Percentiles rank a stretch among this genome's conserved stretches.
Conservation (phyloP, 257 asterid species). For the Plantago elongata region DNA sequence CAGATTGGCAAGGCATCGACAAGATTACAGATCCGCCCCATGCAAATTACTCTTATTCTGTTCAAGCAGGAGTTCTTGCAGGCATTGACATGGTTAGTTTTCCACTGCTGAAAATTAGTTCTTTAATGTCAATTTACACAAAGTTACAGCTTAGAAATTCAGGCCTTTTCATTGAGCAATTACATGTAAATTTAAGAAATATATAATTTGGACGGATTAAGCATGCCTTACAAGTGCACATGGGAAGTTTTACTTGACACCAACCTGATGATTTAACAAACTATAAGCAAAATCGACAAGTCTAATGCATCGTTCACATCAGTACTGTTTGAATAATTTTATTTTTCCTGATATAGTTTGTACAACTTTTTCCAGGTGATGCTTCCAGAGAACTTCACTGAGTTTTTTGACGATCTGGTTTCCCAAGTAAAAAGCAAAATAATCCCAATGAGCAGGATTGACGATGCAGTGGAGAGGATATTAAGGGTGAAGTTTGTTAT, state of each 20-base stretch:
- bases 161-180: neutral
- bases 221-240: neutral
- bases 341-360: neutral
- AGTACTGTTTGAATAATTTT: neutral
- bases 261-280: neutral
- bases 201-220: neutral
- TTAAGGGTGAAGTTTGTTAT: slow-evolving; percentile 56
- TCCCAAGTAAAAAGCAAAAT: slow-evolving; percentile 35
- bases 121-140: neutral
- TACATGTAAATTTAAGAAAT: neutral
- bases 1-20: slow-evolving; percentile 87
- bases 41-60: slow-evolving; percentile 69
- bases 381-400: slow-evolving; percentile 49
- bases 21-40: slow-evolving; percentile 74
- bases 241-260: neutral
- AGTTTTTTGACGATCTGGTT: slow-evolving; percentile 34
- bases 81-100: slow-evolving; percentile 83
- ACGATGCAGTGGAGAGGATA: slow-evolving; percentile 56
- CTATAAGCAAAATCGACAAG: neutral
- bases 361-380: slow-evolving; percentile 34
- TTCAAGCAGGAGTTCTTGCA: slow-evolving; percentile 67
- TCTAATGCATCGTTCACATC: neutral
- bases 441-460: slow-evolving; percentile 56
- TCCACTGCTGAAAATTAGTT: neutral
- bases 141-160: neutral